phyloP scores from a whole-genome alignment of 768 basidiomycete species.

The Phaeotremella skinneri region DNA sequence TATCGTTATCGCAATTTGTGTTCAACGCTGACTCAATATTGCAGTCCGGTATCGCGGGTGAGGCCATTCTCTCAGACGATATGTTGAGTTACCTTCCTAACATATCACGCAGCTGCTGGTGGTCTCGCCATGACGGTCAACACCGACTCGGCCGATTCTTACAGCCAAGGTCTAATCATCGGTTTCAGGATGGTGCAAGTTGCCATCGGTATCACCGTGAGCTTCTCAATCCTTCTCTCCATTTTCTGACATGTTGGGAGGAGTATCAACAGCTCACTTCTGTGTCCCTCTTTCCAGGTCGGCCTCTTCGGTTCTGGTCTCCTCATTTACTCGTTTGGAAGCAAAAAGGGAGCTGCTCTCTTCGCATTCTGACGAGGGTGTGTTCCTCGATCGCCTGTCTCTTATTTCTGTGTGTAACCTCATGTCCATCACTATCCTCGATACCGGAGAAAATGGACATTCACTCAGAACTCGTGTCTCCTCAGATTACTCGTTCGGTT shows the following conservation, averaged over 20 bases:
- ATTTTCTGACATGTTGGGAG: not conserved
- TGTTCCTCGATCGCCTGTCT: not conserved
- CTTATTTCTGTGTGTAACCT: not conserved
- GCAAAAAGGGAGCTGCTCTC: conserved; percentile 75
- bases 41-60: conserved; percentile 56
- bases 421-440: not conserved
- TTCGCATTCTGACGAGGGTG: conserved; percentile 57
- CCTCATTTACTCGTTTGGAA: conserved; percentile 80
- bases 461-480: too few relatives aligned
- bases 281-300: conserved; percentile 45
- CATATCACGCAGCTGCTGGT: conserved; percentile 76
- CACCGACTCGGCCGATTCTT: conserved; percentile 40
- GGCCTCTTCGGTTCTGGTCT: conserved; percentile 85
- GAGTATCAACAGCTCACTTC: not conserved
- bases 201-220: conserved; percentile 77
- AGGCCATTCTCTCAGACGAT: not conserved
- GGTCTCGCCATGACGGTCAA: conserved; percentile 62
- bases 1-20: conserved; percentile 2
- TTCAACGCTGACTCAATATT: conserved; percentile 12
- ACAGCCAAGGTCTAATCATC: conserved; percentile 72
- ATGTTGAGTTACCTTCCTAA: not conserved
- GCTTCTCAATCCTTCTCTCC: not conserved
- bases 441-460: too few relatives aligned
- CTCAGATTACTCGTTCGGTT: too few relatives aligned
- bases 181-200: conserved; percentile 87